Evolutionary conservation across 2,329 filamentous ascomycete species (phyloP), one percentile per base, ranked within the genome.

Genomic region (Aspergillus sp.): DNA sequence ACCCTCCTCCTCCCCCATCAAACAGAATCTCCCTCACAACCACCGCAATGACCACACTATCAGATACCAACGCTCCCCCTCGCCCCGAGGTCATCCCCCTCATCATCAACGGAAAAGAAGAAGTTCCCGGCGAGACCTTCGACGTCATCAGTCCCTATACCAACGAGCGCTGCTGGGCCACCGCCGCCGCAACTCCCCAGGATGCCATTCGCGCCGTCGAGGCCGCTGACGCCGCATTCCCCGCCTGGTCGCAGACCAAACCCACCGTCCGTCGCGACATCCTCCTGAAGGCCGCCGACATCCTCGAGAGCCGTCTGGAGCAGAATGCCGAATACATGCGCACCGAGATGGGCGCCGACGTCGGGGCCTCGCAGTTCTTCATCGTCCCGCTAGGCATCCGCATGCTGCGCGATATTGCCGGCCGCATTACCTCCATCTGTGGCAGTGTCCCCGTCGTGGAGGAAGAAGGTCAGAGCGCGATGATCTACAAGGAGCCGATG

Each of bases 401-500:
- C 36, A 70, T 79, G 68, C 56, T 82, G 51, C 69, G 74, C 40
- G 79, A 81, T 55, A 68, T 79, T 0, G 79, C 79, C 2, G 77
- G 79, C 3, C 67, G 78, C 36, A 70, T 78, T 19, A 70, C 71
- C 17, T 68, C 66, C 1, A 72, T 82, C 22, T 72, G 70, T 54
- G 80, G 79, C 0, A 69, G 66, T 40, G 76, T 82, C 5, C 80
- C 79, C 1, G 68, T 72, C 1, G 76, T 76, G 10, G 71, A 72
- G 48, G 65, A 79, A 13, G 76, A 81, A 48, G 79, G 77, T 0
- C 77, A 78, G n/a, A 78, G 72, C 50, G 88, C 85, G 0, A 75
- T 93, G 56, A 73, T 94, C 1, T 72, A 85, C 51, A 85, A 84
- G 62, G 88, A 92, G 69, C 88, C 90, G 0, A 89, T 82, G 64